Percentiles rank a stretch among this genome's conserved stretches.
These are phyloP conservation scores for Lunularia cruciata DNA, from an alignment of 225 moss, liverwort and hornwort genomes.

Conservation along the genomic window DNA sequence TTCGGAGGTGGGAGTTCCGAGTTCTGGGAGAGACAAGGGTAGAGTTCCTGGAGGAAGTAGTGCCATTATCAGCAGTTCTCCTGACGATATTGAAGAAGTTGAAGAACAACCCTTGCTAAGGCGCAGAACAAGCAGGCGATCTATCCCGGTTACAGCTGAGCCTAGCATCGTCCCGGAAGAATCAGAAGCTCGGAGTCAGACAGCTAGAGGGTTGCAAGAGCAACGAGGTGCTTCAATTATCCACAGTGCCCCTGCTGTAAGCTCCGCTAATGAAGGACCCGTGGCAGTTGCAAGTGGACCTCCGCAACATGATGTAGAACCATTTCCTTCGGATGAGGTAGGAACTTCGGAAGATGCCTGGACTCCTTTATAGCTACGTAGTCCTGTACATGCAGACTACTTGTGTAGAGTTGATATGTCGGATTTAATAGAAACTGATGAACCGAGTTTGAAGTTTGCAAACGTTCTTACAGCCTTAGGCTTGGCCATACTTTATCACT, in stretches of 20 bases:
- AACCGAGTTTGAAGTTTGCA: too few relatives aligned
- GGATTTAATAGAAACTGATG: too few relatives aligned
- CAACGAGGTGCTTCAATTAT: conserved; percentile 9
- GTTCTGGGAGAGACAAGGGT: conserved; percentile 29
- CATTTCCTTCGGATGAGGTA: conserved; percentile 60
- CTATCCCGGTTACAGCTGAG: conserved; percentile 32
- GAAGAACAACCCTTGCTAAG: conserved; percentile 57
- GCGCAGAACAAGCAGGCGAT: conserved; percentile 45
- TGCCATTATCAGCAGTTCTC: conserved; percentile 34
- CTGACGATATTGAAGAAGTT: conserved; percentile 53
- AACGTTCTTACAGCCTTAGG: too few relatives aligned
- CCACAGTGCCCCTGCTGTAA: conserved; percentile 14
- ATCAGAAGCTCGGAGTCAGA: conserved; percentile 28
- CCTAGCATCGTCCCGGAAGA: conserved; percentile 33
- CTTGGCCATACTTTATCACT: too few relatives aligned
- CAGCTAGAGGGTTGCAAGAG: conserved; percentile 25
- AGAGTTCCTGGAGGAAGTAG: conserved; percentile 31
- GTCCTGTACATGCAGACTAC: too few relatives aligned
- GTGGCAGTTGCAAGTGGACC: conserved; percentile 28
- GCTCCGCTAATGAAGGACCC: conserved; percentile 34
- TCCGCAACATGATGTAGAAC: conserved; percentile 33
- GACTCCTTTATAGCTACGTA: too few relatives aligned
- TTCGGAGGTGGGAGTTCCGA: conserved; percentile 11
- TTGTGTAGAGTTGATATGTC: too few relatives aligned
- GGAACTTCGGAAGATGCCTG: neutral